phyloP scores from a whole-genome alignment of 2,329 filamentous ascomycete genomes.

The Phialophora expanda region DNA sequence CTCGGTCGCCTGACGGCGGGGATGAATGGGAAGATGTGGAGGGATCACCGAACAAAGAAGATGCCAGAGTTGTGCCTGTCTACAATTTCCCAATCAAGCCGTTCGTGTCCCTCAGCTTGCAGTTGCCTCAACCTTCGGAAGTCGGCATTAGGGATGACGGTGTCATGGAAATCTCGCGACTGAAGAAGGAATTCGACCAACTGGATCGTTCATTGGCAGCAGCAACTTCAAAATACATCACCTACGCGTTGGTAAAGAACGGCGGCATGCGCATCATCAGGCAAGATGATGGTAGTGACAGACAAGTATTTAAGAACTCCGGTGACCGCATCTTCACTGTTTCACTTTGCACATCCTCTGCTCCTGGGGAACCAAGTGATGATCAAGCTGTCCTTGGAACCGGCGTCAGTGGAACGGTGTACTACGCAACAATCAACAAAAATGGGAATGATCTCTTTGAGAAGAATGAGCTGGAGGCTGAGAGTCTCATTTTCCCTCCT shows the following conservation, averaged over 20 bases:
- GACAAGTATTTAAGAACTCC: slow-evolving; percentile 87
- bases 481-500: slow-evolving; percentile 87
- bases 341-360: slow-evolving; percentile 72
- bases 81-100: slow-evolving; percentile 97
- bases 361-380: slow-evolving; percentile 59
- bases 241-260: slow-evolving; percentile 91
- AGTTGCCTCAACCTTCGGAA: slow-evolving; percentile 60
- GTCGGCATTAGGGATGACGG: slow-evolving; percentile 74
- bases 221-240: slow-evolving; percentile 87
- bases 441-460: slow-evolving; percentile 79
- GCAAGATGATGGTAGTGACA: slow-evolving; percentile 89
- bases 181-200: slow-evolving; percentile 98
- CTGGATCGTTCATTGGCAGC: slow-evolving; percentile 91
- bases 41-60: slow-evolving; percentile 65
- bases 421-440: slow-evolving; percentile 84
- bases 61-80: slow-evolving; percentile 71
- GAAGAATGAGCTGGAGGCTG: slow-evolving; percentile 77
- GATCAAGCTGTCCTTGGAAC: slow-evolving; percentile 88
- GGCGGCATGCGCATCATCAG: slow-evolving; percentile 91
- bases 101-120: slow-evolving; percentile 85
- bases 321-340: slow-evolving; percentile 96
- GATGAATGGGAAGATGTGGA: slow-evolving; percentile 90
- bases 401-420: slow-evolving; percentile 93
- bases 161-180: slow-evolving; percentile 87
- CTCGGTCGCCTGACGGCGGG: slow-evolving; percentile 55